A percentile compares a stretch with the other conserved stretches of the same genome.
These are phyloP conservation scores for Trematosphaeria pertusa DNA, from an alignment of 2,329 filamentous ascomycete genomes.

Conservation along the genomic window DNA sequence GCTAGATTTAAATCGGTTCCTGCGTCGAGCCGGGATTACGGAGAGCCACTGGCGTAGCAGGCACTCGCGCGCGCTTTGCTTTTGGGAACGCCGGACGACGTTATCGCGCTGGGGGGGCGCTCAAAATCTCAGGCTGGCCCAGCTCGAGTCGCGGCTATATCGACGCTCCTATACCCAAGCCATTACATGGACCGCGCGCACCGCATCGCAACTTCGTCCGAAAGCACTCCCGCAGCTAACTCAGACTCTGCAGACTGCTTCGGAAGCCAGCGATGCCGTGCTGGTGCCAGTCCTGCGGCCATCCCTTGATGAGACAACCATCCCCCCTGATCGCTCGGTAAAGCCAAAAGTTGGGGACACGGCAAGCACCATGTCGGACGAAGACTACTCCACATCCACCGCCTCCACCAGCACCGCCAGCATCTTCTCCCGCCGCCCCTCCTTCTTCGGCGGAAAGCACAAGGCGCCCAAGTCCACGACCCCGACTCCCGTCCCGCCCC, in stretches of 20 bases:
- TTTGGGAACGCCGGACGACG: not conserved
- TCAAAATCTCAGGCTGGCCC: not conserved
- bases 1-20: too few relatives aligned
- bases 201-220: too few relatives aligned
- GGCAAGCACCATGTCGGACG: slow-evolving; percentile 7
- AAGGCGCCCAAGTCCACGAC: slow-evolving; percentile 18
- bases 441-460: slow-evolving; percentile 36
- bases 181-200: too few relatives aligned
- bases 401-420: slow-evolving; percentile 13
- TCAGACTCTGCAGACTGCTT: too few relatives aligned
- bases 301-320: too few relatives aligned
- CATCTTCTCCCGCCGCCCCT: slow-evolving; percentile 42
- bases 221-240: too few relatives aligned
- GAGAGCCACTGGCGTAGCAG: slow-evolving; percentile 1
- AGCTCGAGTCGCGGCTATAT: not conserved
- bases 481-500: slow-evolving; percentile 6
- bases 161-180: slow-evolving; percentile 1
- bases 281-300: too few relatives aligned
- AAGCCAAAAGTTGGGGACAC: too few relatives aligned
- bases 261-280: too few relatives aligned
- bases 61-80: slow-evolving; percentile 9
- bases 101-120: not conserved
- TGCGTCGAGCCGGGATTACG: slow-evolving; percentile 3
- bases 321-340: too few relatives aligned
- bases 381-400: slow-evolving; percentile 6